Base-by-base conservation (phyloP, 164 flowering plant species). In the Aristolochia fimbriata region DNA sequence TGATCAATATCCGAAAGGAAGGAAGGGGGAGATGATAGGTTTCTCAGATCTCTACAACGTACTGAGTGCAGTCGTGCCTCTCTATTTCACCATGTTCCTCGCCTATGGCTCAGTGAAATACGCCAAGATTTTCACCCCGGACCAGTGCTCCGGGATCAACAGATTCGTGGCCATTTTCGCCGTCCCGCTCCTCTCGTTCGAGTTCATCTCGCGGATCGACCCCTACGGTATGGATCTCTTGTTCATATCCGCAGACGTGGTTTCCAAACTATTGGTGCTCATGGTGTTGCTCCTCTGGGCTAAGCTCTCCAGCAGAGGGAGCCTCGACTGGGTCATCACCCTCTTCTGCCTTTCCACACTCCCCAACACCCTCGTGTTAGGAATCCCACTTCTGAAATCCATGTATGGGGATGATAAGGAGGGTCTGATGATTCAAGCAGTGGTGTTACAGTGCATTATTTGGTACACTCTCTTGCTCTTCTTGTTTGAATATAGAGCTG, bases 341-440 rank as follows among this genome's bases (percentile, higher is more conserved):
- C 57, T 70, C 13, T 78, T 72, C 58, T 77, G 78, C 15, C 71
- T 77, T 33, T 55, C 71, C 6, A 67, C 81, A 6, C 71, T 77
- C 21, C 78, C 81, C 2, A 77, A 77, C 66, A 74, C 81, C 13
- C 68, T 77, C 13, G 73, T 77, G 23, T 68, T 77, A 74, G 81
- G 81, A 3, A 69, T 74, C 65, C 81, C 81, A 1, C 69, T 74
- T 11, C 11, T 77, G 43, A 68, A 65, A 56, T 54, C 76, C 65
- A 77, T 77, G 81, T 77, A 77, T 51, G 76, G 78, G 9, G 70
- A 64, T 47, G 70, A 65, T 49, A 55, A 65, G 65, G 70, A 67
- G 14, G 58, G 47, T 8, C 62, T 78, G 6, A 73, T 75, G 73
- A 59, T 75, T 47, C 81, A 78, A 51, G 56, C 66, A 24, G 77